These are phyloP conservation scores for Eucalyptus shirleyi DNA, from an alignment of 345 rosid genomes.

Conservation along the genomic window DNA sequence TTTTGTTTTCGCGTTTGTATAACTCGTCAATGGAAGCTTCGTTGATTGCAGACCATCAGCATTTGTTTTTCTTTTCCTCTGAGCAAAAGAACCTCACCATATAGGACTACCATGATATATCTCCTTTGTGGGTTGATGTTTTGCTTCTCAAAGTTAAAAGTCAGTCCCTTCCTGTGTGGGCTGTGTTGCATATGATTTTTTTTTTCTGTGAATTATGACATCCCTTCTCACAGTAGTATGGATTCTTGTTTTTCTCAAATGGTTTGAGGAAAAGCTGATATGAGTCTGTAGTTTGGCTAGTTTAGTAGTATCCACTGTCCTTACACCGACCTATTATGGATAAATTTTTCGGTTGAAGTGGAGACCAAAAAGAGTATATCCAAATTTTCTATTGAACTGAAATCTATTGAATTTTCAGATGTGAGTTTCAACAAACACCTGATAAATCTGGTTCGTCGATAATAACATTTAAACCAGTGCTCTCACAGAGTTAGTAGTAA, in stretches of 20 bases:
- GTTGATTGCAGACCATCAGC: not conserved
- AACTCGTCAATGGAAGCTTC: not conserved
- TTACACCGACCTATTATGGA: not conserved
- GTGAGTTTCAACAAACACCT: not conserved
- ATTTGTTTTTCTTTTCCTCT: not conserved
- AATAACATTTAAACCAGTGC: not conserved
- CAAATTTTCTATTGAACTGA: not conserved
- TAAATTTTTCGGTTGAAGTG: not conserved
- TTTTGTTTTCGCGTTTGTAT: not conserved
- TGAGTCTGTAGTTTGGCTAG: not conserved
- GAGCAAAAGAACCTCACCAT: not conserved
- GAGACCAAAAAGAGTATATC: not conserved
- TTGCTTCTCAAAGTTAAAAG: not conserved
- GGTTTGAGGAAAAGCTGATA: not conserved
- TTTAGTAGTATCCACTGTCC: not conserved
- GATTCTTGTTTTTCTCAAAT: not conserved
- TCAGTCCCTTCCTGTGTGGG: not conserved
- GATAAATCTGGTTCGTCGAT: not conserved
- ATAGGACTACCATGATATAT: not conserved
- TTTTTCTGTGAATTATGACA: not conserved
- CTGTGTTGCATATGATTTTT: not conserved
- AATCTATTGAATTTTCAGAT: not conserved
- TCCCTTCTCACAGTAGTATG: not conserved
- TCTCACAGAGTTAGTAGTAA: not conserved
- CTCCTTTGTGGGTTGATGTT: not conserved